Evolutionary conservation across 2,329 filamentous ascomycete species (phyloP).

Genomic region (Pestalotiopsis sp.): DNA sequence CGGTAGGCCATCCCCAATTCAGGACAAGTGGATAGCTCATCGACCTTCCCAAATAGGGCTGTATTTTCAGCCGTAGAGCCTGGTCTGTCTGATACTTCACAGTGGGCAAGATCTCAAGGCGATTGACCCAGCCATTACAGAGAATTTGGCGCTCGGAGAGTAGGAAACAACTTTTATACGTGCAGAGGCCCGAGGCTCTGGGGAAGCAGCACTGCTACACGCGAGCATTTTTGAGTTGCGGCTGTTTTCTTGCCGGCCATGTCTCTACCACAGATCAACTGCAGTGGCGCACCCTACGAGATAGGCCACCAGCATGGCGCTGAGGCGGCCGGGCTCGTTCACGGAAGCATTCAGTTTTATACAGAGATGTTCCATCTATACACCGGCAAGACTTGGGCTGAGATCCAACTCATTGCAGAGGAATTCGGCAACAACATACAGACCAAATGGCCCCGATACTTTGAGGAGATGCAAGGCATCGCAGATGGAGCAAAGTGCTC

Average conservation of each 20-base stretch:
- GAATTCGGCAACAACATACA: neutral
- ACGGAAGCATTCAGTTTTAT: neutral
- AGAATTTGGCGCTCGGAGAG: neutral
- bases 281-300: neutral
- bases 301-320: neutral
- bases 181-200: neutral
- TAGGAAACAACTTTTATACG: neutral
- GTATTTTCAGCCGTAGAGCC: neutral
- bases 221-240: neutral
- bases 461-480: neutral
- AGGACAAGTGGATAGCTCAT: neutral
- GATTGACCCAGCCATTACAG: neutral
- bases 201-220: neutral
- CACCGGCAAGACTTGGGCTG: neutral
- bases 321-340: neutral
- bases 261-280: neutral
- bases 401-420: neutral
- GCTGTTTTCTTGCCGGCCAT: neutral
- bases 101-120: neutral
- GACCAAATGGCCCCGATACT: neutral
- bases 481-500: neutral
- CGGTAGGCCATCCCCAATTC: neutral
- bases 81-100: neutral
- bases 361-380: neutral
- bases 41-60: neutral